Conservation (phyloP, 1,284 basidiomycete genomes). For the Moesziomyces globuligerus region DNA sequence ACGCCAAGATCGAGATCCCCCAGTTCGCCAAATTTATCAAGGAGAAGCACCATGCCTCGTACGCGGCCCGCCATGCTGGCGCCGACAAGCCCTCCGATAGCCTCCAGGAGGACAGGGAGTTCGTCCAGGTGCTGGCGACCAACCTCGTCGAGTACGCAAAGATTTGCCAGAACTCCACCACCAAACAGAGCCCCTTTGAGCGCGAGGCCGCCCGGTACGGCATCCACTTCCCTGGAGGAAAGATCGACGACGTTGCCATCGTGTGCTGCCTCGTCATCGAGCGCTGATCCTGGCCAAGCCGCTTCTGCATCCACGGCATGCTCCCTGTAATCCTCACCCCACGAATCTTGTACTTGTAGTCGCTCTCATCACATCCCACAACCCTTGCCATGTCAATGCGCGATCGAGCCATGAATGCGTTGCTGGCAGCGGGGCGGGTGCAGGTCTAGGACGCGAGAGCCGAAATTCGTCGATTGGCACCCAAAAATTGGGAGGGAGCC, state of each 20-base stretch:
- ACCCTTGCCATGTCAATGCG: too few species aligned
- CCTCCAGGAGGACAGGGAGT: slow-evolving; percentile 55
- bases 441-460: too few species aligned
- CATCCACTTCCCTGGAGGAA: slow-evolving; percentile 68
- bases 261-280: slow-evolving; percentile 70
- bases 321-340: not conserved
- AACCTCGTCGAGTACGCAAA: slow-evolving; percentile 57
- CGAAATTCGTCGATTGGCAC: too few species aligned
- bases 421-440: too few species aligned
- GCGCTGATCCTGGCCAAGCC: slow-evolving; percentile 6
- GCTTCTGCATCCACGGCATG: not conserved
- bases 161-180: slow-evolving; percentile 70
- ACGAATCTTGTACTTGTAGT: slow-evolving; percentile 1
- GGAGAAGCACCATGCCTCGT: slow-evolving; percentile 59
- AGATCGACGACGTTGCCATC: slow-evolving; percentile 71
- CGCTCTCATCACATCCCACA: not conserved
- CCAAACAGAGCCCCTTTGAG: slow-evolving; percentile 74
- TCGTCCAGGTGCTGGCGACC: slow-evolving; percentile 53
- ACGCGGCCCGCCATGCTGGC: slow-evolving; percentile 16
- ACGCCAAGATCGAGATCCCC: slow-evolving; percentile 72
- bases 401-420: not conserved
- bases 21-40: slow-evolving; percentile 61
- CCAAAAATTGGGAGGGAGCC: too few species aligned
- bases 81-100: slow-evolving; percentile 27
- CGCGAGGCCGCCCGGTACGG: slow-evolving; percentile 61